These are phyloP conservation scores for Geotrichum europaeum DNA, from an alignment of 1,139 yeast genomes.

Conservation along the genomic window DNA sequence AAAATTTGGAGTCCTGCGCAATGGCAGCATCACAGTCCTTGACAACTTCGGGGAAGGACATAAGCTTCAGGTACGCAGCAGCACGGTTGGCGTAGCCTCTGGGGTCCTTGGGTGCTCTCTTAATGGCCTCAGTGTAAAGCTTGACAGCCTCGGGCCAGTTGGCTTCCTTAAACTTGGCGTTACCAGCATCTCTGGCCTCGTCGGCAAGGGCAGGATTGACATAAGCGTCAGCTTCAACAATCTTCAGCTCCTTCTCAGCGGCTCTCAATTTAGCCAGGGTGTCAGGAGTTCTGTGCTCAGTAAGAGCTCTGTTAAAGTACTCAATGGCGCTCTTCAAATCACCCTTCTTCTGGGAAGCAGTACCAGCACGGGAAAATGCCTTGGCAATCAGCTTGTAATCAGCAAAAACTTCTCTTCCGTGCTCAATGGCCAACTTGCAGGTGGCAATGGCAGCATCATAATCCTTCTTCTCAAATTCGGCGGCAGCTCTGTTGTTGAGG, in stretches of 20 bases:
- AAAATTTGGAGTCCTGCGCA: slow-evolving; percentile 75
- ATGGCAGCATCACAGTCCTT: slow-evolving; percentile 89
- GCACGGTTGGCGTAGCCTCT: slow-evolving; percentile 98
- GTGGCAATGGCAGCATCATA: slow-evolving; percentile 78
- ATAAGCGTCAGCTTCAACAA: slow-evolving; percentile 68
- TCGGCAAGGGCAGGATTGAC: slow-evolving; percentile 90
- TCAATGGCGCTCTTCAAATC: slow-evolving; percentile 70
- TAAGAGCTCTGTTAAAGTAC: slow-evolving; percentile 80
- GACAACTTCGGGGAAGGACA: slow-evolving; percentile 96
- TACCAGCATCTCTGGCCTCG: slow-evolving; percentile 90
- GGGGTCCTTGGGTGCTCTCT: slow-evolving; percentile 93
- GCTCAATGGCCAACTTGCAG: slow-evolving; percentile 74
- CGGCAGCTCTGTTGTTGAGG: slow-evolving; percentile 95
- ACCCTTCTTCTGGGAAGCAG: slow-evolving; percentile 66
- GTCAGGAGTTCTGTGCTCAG: slow-evolving; percentile 97
- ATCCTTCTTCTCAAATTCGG: slow-evolving; percentile 93
- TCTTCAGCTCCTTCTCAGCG: slow-evolving; percentile 80
- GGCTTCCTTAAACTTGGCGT: slow-evolving; percentile 77
- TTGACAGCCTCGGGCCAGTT: slow-evolving; percentile 98
- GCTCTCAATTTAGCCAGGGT: slow-evolving; percentile 80
- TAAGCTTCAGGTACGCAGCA: slow-evolving; percentile 86
- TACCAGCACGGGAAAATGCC: slow-evolving; percentile 89
- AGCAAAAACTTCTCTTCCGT: slow-evolving; percentile 84
- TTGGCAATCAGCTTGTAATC: slow-evolving; percentile 91
- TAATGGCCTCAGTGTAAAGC: slow-evolving; percentile 90